Base-by-base conservation (phyloP, 106 monocot genomes). In the Acorus calamus region DNA sequence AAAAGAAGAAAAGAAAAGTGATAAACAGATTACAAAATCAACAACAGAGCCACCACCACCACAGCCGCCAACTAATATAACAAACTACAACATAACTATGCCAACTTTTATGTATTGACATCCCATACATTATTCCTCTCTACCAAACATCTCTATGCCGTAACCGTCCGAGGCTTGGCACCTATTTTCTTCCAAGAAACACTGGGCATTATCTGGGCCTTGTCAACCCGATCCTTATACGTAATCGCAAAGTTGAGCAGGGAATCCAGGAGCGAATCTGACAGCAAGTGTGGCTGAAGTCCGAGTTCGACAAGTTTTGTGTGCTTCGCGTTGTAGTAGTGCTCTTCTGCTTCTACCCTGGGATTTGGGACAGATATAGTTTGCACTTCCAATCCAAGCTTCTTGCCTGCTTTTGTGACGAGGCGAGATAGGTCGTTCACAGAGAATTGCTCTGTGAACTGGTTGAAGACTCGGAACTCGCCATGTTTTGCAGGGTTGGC, bases 121-220 rank as follows among this genome's bases (percentile, higher is more conserved):
- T 76, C 8, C 65, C 43, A 54, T 43, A 7, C 53, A 6, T 42
- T 69, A 52, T 57, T 59, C 14, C 14, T n/a, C 11, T 10, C 47
- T 55, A 46, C 10, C 58, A 12, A 43, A 46, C 6, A 47, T 48
- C 4, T 56, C 56, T 80, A 82, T 4, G 76, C 80, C 2, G 78
- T 8, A 50, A 84, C 70, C 0, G 81, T 89, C 42, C 43, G 44
- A 12, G 84, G 86, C 66, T 82, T 89, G 28, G 53, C 89, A 10
- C 90, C 78, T 3, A 90, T 90, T 42, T 96, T 87, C 84, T 90
- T 96, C 94, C 94, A 90, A 3, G 90, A 96, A 56, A 96, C 78
- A 59, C 48, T 90, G 2, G 94, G 94, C 94, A 94, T 89, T 66
- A 94, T 94, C 47, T 89, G 89, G 7, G 77, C 66, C 13, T 51